Base-by-base conservation (phyloP, 768 basidiomycete genomes). In the Mycena olivaceomarginata region DNA sequence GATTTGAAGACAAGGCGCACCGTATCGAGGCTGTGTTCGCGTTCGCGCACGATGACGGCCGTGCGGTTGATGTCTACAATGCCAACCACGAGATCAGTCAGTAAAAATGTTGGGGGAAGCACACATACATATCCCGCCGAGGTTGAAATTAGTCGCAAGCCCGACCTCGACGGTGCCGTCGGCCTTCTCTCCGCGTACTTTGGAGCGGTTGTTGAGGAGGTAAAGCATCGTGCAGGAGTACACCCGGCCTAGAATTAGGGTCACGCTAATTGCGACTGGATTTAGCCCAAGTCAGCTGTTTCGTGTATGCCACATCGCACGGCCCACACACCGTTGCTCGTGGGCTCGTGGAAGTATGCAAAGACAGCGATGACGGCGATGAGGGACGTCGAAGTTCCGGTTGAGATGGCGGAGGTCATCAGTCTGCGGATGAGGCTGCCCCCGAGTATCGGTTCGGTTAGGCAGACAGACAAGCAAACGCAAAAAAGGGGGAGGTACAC, bases 221-320 rank as follows among this genome's bases (percentile, higher is more conserved):
- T 74, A 66, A 43, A 74, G 65, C 72, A 74, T 74, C 45, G 72
- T 67, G 72, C 72, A 74, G 1, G 72, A 74, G 64, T 74, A 68
- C 6, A 74, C 73, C 6, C 67, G 67, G 16, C 71, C 71, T 13
- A 73, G 43, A 43, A 73, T 73, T 31, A 73, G 48, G 7, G 64
- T 73, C 15, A 72, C 71, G 51, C 63, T 65, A 15, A 67, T 67
- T 12, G 65, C 40, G 9, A 67, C 56, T 70, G 12, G 5, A 66
- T 45, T 2, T 13, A 64, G 15, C 31, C 12, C 37, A 6, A 20
- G 22, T 70, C 45, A 60, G 59, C 45, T 18, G 31, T 31, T 3
- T 43, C 12, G 15, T 10, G 13, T 7, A n/a, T 57, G 15, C 4
- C 15, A 45, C 9, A 31, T 60, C 57, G 16, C 4, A 6, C 8